These are phyloP conservation scores for Penicillium argentinense DNA, from an alignment of 495 filamentous ascomycete genomes.

Conservation along the genomic window DNA sequence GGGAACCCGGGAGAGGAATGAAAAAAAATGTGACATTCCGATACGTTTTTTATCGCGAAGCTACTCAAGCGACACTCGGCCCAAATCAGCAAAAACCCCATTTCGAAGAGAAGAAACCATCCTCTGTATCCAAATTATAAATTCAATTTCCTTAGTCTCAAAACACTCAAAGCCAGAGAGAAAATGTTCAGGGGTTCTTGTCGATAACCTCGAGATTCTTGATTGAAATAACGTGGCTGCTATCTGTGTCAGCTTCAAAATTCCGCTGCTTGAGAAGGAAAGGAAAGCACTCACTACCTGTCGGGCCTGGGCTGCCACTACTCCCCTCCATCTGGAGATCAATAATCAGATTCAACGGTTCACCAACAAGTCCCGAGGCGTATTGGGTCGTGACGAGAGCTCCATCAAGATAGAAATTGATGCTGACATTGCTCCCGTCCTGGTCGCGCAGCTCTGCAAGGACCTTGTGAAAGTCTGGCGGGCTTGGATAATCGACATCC, in stretches of 20 bases:
- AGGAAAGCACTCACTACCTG: constrained; percentile 19
- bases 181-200: constrained; percentile 2
- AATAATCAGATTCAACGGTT: constrained; percentile 37
- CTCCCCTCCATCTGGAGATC: constrained; percentile 33
- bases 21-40: too few relatives aligned
- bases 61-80: too few relatives aligned
- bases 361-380: constrained; percentile 48
- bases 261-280: too few relatives aligned
- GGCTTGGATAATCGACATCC: constrained; percentile 48
- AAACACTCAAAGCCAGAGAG: too few relatives aligned
- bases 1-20: constrained; percentile 9
- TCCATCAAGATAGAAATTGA: constrained; percentile 56
- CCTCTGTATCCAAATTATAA: too few relatives aligned
- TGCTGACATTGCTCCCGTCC: constrained; percentile 52
- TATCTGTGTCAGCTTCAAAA: neutral
- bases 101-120: too few relatives aligned
- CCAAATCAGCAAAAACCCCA: too few relatives aligned
- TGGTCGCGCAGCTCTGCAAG: constrained; percentile 50
- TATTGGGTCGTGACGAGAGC: constrained; percentile 49
- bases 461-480: constrained; percentile 50
- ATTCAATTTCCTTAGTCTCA: too few relatives aligned
- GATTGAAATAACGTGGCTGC: constrained; percentile 5
- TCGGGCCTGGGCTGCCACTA: constrained; percentile 25
- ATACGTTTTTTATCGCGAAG: too few relatives aligned
- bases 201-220: constrained; percentile 5